Percentiles rank a stretch among this genome's conserved stretches.
Evolutionary conservation across 1,284 basidiomycete species (phyloP).

Genomic region (Rhodotorula sp.): DNA sequence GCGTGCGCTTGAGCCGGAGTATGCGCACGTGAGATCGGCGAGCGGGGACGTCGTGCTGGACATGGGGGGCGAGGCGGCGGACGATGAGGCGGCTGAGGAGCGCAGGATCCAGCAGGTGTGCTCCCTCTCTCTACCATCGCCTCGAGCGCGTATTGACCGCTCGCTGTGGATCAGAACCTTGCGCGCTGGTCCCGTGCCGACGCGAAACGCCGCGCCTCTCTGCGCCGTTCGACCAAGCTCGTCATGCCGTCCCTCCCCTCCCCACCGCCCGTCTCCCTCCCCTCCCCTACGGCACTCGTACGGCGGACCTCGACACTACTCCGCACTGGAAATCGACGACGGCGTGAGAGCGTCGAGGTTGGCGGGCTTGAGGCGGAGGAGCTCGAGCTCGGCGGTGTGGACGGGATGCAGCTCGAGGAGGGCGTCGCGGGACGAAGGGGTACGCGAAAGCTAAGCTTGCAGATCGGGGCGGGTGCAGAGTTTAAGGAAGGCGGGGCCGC

Average conservation of each 20-base stretch:
- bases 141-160: neutral
- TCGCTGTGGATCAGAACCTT: neutral
- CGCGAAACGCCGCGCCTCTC: constrained; percentile 2
- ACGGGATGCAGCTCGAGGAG: neutral
- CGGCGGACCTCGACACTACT: constrained; percentile 11
- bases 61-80: neutral
- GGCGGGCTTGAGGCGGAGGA: neutral
- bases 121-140: no score
- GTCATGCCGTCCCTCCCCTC: constrained; percentile 2
- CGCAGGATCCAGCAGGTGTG: constrained; percentile 10
- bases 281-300: neutral
- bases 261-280: constrained; percentile 1
- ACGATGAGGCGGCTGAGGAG: constrained; percentile 10
- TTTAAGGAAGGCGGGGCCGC: no score
- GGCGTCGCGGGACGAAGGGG: neutral
- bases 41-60: neutral
- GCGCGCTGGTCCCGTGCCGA: constrained; percentile 16
- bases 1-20: neutral
- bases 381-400: constrained; percentile 7
- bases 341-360: neutral
- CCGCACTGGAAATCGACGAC: neutral
- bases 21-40: neutral
- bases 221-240: constrained; percentile 14
- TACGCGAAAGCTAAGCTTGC: constrained; percentile 2
- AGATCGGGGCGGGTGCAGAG: neutral